Evolutionary conservation across 495 filamentous ascomycete species (phyloP), one percentile per base, ranked within the genome.

Genomic region (Tuber magnatum): DNA sequence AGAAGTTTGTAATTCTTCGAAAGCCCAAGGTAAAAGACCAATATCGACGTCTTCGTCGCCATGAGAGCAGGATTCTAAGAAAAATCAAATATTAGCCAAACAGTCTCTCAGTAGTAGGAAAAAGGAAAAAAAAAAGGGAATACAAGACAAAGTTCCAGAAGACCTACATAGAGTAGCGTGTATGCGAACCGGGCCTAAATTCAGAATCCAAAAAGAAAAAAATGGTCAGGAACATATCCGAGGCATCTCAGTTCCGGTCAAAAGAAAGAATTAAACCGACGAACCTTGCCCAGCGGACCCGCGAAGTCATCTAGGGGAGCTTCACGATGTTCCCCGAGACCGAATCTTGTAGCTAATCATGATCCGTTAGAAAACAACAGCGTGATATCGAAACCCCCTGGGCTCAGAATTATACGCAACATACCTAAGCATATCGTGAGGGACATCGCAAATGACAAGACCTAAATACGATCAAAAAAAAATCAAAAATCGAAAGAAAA

Each of bases 21-120:
- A 71, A 97, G 84, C 44, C 91, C 89, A 42, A 97, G 87, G 85
- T 93, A 97, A 83, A 96, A 97, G 75, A 94, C 84, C 71, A 97
- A 87, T 77, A 98, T 93, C n/a, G 92, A 94, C 7, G 93, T 93
- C 84, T 97, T 98, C 70, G 93, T 90, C 1, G 89, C 88, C 91
- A 93, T 93, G 73, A 97, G 87, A 7, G 93, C 91, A 20, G 94
- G 94, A 81, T 97, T 96, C 93, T 97, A 76, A 38, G 56, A 18
- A n/a, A 16, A 42, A 68, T 65, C 84, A 69, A 83, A 73, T 81
- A 68, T 65, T 65, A 65, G 28, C 35, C 56, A 35, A 65, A 32
- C 18, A 18, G 18, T 35, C 20, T 41, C 71, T 51, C 39, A 35
- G 71, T 41, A 43, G 24, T 4, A 73, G 24, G 22, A 71, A 42